Evolutionary conservation across 441 rosid genomes (phyloP).

Genomic region (Aquilaria agallochum): DNA sequence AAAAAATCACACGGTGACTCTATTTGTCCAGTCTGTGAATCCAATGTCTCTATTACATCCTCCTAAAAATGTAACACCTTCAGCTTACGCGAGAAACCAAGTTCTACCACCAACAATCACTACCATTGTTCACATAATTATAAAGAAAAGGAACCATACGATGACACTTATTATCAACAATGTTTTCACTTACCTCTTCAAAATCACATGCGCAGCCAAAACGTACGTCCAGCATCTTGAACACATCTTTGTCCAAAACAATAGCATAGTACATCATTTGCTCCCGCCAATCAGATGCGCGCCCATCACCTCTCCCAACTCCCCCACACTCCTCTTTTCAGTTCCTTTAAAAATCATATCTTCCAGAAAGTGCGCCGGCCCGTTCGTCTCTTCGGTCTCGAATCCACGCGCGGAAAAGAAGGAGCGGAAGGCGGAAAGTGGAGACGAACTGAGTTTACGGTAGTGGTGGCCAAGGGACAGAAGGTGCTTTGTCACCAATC

Average conservation of each 20-base stretch:
- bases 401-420: slow-evolving; percentile 13
- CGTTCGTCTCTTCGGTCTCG: slow-evolving; percentile 19
- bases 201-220: slow-evolving; percentile 4
- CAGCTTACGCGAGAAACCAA: too few species aligned
- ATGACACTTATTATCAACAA: too few species aligned
- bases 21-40: too few species aligned
- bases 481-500: slow-evolving; percentile 14
- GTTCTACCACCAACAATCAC: too few species aligned
- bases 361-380: slow-evolving; percentile 18
- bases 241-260: slow-evolving; percentile 18
- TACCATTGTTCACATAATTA: too few species aligned
- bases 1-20: too few species aligned
- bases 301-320: slow-evolving; percentile 21
- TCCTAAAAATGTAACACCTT: too few species aligned
- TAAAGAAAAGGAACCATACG: too few species aligned
- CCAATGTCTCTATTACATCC: too few species aligned
- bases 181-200: too few species aligned
- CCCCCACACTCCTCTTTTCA: slow-evolving; percentile 12
- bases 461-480: not conserved
- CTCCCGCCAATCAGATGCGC: slow-evolving; percentile 21
- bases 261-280: slow-evolving; percentile 16
- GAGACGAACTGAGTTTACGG: not conserved
- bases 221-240: slow-evolving; percentile 11
- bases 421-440: slow-evolving; percentile 3
- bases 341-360: slow-evolving; percentile 21